Conservation (phyloP, 768 basidiomycete genomes). For the Russula vinacea region DNA sequence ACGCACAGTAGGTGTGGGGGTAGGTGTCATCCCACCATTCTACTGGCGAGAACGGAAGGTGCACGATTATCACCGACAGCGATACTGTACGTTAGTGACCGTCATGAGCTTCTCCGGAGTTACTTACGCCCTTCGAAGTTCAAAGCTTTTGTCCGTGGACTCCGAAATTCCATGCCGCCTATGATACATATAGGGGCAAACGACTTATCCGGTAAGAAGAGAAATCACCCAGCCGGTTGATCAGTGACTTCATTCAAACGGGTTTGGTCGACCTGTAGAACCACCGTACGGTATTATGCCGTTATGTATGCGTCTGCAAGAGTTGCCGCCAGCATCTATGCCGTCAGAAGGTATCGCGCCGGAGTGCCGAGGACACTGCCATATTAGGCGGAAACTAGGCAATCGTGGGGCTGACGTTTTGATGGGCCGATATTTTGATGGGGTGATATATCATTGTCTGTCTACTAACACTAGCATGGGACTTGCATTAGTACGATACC, state of each 20-base stretch:
- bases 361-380: not conserved
- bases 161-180: not conserved
- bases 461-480: too few species aligned
- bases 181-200: not conserved
- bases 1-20: not conserved
- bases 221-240: not conserved
- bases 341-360: not conserved
- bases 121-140: not conserved
- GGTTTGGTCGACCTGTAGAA: too few species aligned
- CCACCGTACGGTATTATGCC: not conserved
- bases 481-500: not conserved
- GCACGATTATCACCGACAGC: not conserved
- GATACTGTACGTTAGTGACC: not conserved
- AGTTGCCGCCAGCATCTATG: constrained; percentile 1
- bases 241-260: not conserved
- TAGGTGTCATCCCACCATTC: not conserved
- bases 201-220: not conserved
- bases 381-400: not conserved
- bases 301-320: not conserved
- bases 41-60: too few species aligned
- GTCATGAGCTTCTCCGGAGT: not conserved
- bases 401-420: not conserved
- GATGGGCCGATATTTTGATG: not conserved
- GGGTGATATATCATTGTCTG: not conserved
- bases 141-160: not conserved